Base-by-base conservation (phyloP, 768 basidiomycete genomes). In the Lactifluus subvellereus region DNA sequence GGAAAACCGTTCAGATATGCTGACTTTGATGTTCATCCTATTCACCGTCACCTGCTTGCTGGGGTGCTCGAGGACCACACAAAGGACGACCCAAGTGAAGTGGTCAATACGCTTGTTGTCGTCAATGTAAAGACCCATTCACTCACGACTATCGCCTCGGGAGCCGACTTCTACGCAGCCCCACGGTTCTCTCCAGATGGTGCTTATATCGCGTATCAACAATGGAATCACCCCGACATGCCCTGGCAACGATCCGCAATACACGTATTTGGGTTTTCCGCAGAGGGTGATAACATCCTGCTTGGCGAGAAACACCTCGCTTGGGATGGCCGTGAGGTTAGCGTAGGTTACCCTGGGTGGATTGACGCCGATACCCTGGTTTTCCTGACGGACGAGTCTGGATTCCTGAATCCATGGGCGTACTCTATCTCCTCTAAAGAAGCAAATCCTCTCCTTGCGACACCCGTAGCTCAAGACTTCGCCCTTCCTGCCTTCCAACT, bases 1-100 rank as follows among this genome's bases (percentile, higher is more conserved):
- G 78, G 85, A 79, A 70, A 75, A 13, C 78, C 78, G 0, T 76
- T 80, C 69, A 83, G 88, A 45, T 91, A 81, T 68, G 88, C 86
- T 27, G 79, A 85, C 67, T 82, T 90, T 64, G 74, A 78, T 8
- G 75, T 84, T 1, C 83, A 87, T 62, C 88, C 87, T 0, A 67
- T 69, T 1, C 74, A 80, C 6, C 72, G 79, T 3, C 75, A 83
- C 62, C 73, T 89, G 20, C 69, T 91, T 6, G 79, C 86, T 1
- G 78, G 85, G 1, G 72, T 91, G 48, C 75, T 85, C 30, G 89
- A 93, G 69, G 88, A 91, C 67, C 88, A 90, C 72, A 88, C 85
- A 0, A 69, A 73, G 48, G 79, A 78, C 45, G 72, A 69, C 3
- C 84, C 86, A 0, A 70, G 81, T 4, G 69, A 79, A 27, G 78